Conservation (phyloP, 2,329 filamentous ascomycete species). For the Cladophialophora bantiana region DNA sequence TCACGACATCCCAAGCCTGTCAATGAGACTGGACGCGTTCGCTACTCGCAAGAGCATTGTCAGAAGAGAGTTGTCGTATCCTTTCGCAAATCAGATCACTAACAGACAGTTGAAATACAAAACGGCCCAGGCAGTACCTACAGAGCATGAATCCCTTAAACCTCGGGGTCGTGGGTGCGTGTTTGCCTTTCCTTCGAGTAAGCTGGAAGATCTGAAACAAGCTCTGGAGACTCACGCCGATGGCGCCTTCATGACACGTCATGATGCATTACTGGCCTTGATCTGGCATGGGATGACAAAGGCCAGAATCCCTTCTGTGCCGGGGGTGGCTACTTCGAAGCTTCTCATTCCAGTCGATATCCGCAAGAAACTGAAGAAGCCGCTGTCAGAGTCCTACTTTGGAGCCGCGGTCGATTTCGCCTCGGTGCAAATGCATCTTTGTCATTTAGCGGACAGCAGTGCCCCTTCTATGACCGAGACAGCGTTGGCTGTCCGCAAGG, state of each 20-base stretch:
- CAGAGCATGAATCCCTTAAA: constrained; percentile 10
- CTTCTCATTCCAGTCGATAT: constrained; percentile 51
- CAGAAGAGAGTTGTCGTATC: constrained; percentile 36
- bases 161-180: constrained; percentile 37
- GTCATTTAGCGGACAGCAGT: constrained; percentile 40
- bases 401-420: constrained; percentile 52
- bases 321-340: constrained; percentile 45
- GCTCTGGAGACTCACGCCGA: constrained; percentile 16
- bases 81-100: constrained; percentile 32
- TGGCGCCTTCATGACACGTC: constrained; percentile 26
- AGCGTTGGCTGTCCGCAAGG: constrained; percentile 47
- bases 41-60: constrained; percentile 35
- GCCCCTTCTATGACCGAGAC: constrained; percentile 44
- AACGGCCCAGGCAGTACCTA: constrained; percentile 15
- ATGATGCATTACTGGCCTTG: constrained; percentile 43
- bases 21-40: constrained; percentile 34
- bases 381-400: constrained; percentile 47
- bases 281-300: constrained; percentile 47
- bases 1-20: constrained; percentile 24
- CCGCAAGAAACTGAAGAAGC: constrained; percentile 46
- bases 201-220: constrained; percentile 26
- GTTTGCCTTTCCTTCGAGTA: constrained; percentile 31
- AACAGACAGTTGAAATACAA: constrained; percentile 33
- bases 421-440: constrained; percentile 39
- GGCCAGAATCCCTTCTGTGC: constrained; percentile 44